Conservation (phyloP, 306 rosid species). For the Gastrolobium villosum region DNA sequence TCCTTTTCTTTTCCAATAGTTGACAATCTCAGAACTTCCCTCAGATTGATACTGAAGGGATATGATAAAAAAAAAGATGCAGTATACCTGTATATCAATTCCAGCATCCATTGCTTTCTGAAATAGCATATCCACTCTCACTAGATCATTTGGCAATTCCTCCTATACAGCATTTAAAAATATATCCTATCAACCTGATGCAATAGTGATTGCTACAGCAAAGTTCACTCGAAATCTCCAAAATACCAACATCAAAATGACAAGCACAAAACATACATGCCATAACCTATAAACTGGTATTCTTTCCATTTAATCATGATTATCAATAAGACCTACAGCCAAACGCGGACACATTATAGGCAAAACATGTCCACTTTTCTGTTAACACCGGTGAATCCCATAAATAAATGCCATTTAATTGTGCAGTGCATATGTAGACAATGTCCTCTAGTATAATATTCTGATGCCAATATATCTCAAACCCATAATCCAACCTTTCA, state of each 20-base stretch:
- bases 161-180: conserved; percentile 66
- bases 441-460: conserved; percentile 32
- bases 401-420: conserved; percentile 38
- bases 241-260: conserved; percentile 21
- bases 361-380: conserved; percentile 36
- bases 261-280: conserved; percentile 6
- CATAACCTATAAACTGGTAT: conserved; percentile 35
- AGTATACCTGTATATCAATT: conserved; percentile 79
- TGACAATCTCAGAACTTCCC: conserved; percentile 20
- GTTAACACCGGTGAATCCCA: conserved; percentile 40
- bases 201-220: conserved; percentile 6
- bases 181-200: conserved; percentile 35
- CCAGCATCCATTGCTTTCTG: conserved; percentile 79
- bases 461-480: conserved; percentile 18
- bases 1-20: conserved; percentile 35
- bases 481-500: conserved; percentile 31
- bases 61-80: conserved; percentile 43
- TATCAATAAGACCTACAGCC: conserved; percentile 29
- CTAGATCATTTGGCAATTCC: conserved; percentile 83
- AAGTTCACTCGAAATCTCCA: conserved; percentile 13
- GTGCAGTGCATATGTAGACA: neutral
- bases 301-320: conserved; percentile 27
- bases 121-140: conserved; percentile 83
- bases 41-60: conserved; percentile 30
- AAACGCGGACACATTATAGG: conserved; percentile 22